These are phyloP conservation scores for Xerocomellus dryophilus DNA, from an alignment of 768 basidiomycete genomes.

Conservation along the genomic window DNA sequence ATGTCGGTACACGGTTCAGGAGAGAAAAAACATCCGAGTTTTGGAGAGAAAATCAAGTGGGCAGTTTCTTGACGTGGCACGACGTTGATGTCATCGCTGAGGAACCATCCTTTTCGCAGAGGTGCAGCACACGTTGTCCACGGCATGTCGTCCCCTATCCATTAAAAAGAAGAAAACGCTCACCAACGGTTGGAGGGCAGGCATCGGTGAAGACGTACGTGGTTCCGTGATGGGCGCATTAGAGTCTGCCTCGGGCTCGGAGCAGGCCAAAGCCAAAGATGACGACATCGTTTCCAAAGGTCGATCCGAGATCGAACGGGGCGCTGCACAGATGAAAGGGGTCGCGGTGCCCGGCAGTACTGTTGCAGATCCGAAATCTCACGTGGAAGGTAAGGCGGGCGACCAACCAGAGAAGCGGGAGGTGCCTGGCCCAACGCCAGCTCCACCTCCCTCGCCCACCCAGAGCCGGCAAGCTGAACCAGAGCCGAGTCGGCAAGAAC, in stretches of 20 bases:
- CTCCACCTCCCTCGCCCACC: background rate
- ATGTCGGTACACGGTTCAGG: constrained; percentile 2
- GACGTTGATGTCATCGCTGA: background rate
- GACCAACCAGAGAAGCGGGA: background rate
- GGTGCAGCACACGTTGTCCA: constrained; percentile 38
- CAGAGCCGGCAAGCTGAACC: background rate
- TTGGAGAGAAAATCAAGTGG: constrained; percentile 19
- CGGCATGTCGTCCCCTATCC: constrained; percentile 21
- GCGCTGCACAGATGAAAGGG: constrained; percentile 33
- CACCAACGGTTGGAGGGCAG: constrained; percentile 23
- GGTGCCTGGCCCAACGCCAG: background rate
- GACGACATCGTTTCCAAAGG: constrained; percentile 39
- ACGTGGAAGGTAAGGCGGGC: background rate
- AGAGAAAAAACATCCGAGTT: constrained; percentile 1
- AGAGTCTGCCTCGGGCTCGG: constrained; percentile 31
- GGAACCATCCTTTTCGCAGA: constrained; percentile 12
- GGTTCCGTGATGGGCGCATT: constrained; percentile 42
- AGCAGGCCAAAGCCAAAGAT: constrained; percentile 29
- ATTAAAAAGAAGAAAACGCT: background rate
- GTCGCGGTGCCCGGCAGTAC: background rate
- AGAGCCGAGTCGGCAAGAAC: background rate
- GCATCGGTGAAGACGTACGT: constrained; percentile 44
- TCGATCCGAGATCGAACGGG: constrained; percentile 39
- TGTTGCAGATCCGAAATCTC: background rate
- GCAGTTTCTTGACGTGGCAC: background rate